Evolutionary conservation across 371 early-diverging fungal genomes (phyloP).

Genomic region (Rhizopus arrhizus): DNA sequence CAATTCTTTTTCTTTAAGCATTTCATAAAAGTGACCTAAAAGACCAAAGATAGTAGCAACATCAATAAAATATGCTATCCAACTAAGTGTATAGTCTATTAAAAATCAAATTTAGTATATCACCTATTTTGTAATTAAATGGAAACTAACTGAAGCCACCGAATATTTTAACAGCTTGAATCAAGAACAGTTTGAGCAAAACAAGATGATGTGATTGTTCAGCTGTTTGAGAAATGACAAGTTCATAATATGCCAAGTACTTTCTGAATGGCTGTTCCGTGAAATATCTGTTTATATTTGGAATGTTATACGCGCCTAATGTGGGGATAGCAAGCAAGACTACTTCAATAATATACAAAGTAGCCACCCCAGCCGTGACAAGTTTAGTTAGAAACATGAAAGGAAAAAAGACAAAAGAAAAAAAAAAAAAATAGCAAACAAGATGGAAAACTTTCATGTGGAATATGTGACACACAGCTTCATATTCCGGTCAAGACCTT

Average conservation of each 20-base stretch:
- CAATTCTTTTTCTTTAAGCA: slow-evolving; percentile 21
- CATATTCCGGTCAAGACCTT: too few species aligned
- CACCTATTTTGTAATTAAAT: not conserved
- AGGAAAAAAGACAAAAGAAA: too few species aligned
- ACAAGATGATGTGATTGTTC: slow-evolving; percentile 32
- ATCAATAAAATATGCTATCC: slow-evolving; percentile 26
- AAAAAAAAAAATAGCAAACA: too few species aligned
- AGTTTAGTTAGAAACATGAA: not conserved
- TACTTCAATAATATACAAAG: slow-evolving; percentile 16
- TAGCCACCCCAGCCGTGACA: slow-evolving; percentile 15
- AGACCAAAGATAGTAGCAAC: slow-evolving; percentile 26
- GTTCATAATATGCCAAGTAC: not conserved
- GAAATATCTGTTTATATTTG: not conserved
- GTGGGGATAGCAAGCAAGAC: not conserved
- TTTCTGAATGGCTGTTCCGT: not conserved
- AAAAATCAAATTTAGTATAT: not conserved
- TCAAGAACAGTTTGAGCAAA: slow-evolving; percentile 22
- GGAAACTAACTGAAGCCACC: slow-evolving; percentile 38
- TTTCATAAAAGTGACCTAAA: slow-evolving; percentile 25
- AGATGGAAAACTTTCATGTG: too few species aligned
- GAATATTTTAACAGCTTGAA: slow-evolving; percentile 17
- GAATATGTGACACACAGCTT: too few species aligned
- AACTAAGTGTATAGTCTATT: slow-evolving; percentile 28
- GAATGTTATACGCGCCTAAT: slow-evolving; percentile 4
- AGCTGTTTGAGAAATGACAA: slow-evolving; percentile 12